phyloP scores from a whole-genome alignment of 1,284 basidiomycete species.

The Moesziomyces aphidis region DNA sequence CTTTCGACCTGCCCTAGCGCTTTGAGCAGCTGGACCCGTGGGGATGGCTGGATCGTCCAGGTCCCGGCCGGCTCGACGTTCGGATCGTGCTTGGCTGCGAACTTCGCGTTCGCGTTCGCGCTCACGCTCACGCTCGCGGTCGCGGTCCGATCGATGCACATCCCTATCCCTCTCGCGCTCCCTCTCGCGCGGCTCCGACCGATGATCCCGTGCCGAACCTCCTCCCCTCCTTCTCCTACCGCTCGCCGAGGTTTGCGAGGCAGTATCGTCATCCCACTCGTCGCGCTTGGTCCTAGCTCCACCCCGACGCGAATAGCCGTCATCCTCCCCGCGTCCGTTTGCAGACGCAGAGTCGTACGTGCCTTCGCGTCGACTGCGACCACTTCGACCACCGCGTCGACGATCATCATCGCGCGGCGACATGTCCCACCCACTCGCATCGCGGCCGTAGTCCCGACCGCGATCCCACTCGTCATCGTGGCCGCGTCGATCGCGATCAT shows the following conservation, averaged over 20 bases:
- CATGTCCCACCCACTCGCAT: constrained; percentile 13
- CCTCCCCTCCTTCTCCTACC: constrained; percentile 5
- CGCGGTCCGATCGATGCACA: constrained; percentile 7
- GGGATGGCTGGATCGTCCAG: constrained; percentile 21
- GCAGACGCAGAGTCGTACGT: constrained; percentile 9
- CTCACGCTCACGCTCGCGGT: constrained; percentile 31
- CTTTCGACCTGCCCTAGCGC: constrained; percentile 25
- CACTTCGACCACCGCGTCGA: constrained; percentile 4
- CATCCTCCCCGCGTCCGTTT: constrained; percentile 8
- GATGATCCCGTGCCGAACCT: background rate
- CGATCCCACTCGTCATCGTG: constrained; percentile 24
- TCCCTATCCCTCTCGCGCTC: constrained; percentile 24
- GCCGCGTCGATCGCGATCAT: constrained; percentile 8
- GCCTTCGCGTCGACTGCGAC: constrained; percentile 23
- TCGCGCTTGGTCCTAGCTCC: constrained; percentile 22
- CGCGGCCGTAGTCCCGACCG: constrained; percentile 1
- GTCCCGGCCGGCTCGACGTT: constrained; percentile 40
- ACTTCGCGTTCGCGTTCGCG: constrained; percentile 32
- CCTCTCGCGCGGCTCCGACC: constrained; percentile 10
- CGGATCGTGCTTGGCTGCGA: constrained; percentile 33
- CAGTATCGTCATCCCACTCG: constrained; percentile 33
- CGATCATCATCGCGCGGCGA: constrained; percentile 8
- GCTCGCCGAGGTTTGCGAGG: constrained; percentile 28
- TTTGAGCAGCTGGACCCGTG: constrained; percentile 10
- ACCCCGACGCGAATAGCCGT: constrained; percentile 6